These are phyloP conservation scores for Cystobasidium slooffiae DNA, from an alignment of 1,284 basidiomycete genomes.

Conservation along the genomic window DNA sequence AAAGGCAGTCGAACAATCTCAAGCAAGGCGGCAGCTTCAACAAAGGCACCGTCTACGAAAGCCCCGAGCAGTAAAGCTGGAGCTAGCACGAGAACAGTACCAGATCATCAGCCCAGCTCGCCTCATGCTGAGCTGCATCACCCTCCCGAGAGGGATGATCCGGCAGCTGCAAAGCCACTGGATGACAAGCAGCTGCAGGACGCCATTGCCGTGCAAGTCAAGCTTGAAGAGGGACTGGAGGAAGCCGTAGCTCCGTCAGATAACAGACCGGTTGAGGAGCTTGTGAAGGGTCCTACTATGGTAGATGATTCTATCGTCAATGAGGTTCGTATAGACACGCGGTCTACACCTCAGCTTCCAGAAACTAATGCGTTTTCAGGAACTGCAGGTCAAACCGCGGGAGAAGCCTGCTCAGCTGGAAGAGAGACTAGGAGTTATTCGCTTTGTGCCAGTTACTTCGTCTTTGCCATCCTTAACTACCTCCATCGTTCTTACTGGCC, in stretches of 20 bases:
- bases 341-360: neutral
- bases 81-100: slow-evolving; percentile 32
- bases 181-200: slow-evolving; percentile 38
- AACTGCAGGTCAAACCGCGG: slow-evolving; percentile 42
- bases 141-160: slow-evolving; percentile 18
- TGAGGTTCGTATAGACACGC: slow-evolving; percentile 8
- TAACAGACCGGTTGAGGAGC: slow-evolving; percentile 25
- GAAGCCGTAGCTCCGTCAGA: slow-evolving; percentile 5
- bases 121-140: slow-evolving; percentile 42
- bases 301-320: slow-evolving; percentile 23
- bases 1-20: slow-evolving; percentile 17
- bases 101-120: slow-evolving; percentile 42
- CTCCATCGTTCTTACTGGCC: slow-evolving; percentile 83
- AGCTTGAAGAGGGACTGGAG: slow-evolving; percentile 40
- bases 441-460: slow-evolving; percentile 83
- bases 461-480: slow-evolving; percentile 67
- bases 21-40: slow-evolving; percentile 18
- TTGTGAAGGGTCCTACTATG: slow-evolving; percentile 34
- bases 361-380: neutral
- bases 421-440: slow-evolving; percentile 80
- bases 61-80: slow-evolving; percentile 9
- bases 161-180: slow-evolving; percentile 19
- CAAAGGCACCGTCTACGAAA: slow-evolving; percentile 1
- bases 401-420: slow-evolving; percentile 76
- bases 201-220: slow-evolving; percentile 32